A percentile compares a stretch with the other conserved stretches of the same genome.
Evolutionary conservation across 208 protist genomes (phyloP).

Genomic region (Trichomonas vaginalis): DNA sequence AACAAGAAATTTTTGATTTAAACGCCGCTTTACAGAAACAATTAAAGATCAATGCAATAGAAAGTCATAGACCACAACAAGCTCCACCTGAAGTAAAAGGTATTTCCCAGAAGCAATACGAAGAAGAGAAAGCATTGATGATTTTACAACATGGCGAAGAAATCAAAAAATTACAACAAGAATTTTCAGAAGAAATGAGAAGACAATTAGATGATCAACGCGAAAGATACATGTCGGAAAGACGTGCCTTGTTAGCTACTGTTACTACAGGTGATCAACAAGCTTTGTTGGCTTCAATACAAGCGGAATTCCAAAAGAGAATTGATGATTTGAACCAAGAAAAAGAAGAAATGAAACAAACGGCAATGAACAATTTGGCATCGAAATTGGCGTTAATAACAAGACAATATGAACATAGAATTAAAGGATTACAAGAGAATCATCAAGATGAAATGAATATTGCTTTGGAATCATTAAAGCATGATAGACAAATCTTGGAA

Average conservation of each 20-base stretch:
- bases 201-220: not conserved
- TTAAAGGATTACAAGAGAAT: not conserved
- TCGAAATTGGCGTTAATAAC: not conserved
- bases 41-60: not conserved
- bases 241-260: not conserved
- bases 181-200: not conserved
- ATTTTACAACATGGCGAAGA: not conserved
- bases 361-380: not conserved
- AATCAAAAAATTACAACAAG: not conserved
- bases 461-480: not conserved
- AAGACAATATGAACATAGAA: slow-evolving; percentile 5
- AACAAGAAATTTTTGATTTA: not conserved
- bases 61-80: not conserved
- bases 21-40: not conserved
- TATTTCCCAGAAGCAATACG: not conserved
- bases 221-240: not conserved
- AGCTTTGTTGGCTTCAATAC: not conserved
- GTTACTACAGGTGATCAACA: not conserved
- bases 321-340: not conserved
- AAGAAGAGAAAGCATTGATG: not conserved
- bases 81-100: not conserved
- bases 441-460: slow-evolving; percentile 10
- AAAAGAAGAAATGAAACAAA: not conserved
- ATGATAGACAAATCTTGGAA: not conserved
- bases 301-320: not conserved